Base-by-base conservation (phyloP, 2,329 filamentous ascomycete genomes). In the Coleophoma eucalyptorum region DNA sequence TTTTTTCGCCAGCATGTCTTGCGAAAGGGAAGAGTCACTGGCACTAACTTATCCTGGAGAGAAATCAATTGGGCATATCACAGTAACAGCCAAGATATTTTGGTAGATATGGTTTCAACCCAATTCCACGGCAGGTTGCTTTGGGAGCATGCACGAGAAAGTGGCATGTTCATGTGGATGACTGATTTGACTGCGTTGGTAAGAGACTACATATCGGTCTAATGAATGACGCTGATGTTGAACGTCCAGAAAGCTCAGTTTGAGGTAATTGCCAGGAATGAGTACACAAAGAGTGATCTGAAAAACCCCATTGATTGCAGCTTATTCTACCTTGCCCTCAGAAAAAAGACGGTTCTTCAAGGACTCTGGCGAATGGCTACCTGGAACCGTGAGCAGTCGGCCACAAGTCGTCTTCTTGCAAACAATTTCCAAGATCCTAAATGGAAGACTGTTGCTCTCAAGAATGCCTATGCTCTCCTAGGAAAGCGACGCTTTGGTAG, bases 151-250 rank as follows among this genome's bases (percentile, higher is more conserved):
- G 94, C 93, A 1, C 80, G 87, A 43, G 87, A 95, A 65, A 90
- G 87, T 58, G 94, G 94, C 11, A 78, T 97, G 50, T 97, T 96
- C 64, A 93, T 97, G 84, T 99, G 94, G 93, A 77, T 99, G 56
- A 82, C 84, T 0, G 92, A 97, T 67, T 69, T 77, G 16, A 80
- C 79, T 49, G 84, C 90, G 19, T 73, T 97, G 65, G 90, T 94
- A 76, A 68, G 84, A n/a, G 16, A 31, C 8, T 4, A 13, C 16
- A 13, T 19, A 43, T 18, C 21, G 16, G 20, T 31, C 18, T 20
- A 18, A 43, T 52, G 19, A 53, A 35, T 32, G 12, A 16, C 44
- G 26, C 55, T 58, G 18, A 42, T 16, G 53, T 57, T 20, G 13
- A 20, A 37, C 34, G 37, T 46, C 51, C 59, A 89, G 86, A 83